Evolutionary conservation across 371 early-diverging fungal genomes (phyloP).

Genomic region (Basidiobolus meristosporus): DNA sequence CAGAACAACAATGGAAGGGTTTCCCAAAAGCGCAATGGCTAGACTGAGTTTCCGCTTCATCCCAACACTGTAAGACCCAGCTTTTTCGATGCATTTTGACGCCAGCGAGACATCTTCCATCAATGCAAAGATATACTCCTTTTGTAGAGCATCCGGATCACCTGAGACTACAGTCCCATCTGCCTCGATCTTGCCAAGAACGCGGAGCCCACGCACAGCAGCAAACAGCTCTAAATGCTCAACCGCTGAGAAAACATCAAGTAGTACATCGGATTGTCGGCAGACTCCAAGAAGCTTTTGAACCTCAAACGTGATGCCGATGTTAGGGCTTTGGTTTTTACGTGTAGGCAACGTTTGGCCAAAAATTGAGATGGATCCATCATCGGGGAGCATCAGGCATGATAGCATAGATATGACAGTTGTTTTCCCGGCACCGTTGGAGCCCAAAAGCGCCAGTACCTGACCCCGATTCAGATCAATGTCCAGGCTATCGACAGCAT

Average conservation of each 20-base stretch:
- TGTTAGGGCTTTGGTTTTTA: conserved; percentile 5
- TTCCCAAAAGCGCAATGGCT: conserved; percentile 47
- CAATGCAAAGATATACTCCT: conserved; percentile 21
- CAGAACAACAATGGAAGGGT: conserved; percentile 43
- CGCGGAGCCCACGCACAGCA: conserved; percentile 31
- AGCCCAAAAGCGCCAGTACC: conserved; percentile 14
- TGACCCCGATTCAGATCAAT: conserved; percentile 12
- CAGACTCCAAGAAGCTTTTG: conserved; percentile 15
- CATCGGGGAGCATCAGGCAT: conserved; percentile 11
- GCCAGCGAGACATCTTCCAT: conserved; percentile 21
- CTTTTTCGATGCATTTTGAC: conserved; percentile 23
- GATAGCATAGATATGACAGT: conserved; percentile 30
- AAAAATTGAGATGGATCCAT: conserved; percentile 9
- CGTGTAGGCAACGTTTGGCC: conserved; percentile 10
- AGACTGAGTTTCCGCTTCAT: conserved; percentile 55
- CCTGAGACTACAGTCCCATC: conserved; percentile 1
- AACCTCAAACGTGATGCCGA: conserved; percentile 8
- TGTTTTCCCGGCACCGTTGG: conserved; percentile 33
- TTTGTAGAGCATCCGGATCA: conserved; percentile 1
- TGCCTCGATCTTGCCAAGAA: conserved; percentile 3
- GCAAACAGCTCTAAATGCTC: conserved; percentile 36
- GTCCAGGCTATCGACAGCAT: conserved; percentile 9
- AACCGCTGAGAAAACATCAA: conserved; percentile 30
- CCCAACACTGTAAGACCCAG: conserved; percentile 34
- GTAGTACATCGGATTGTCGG: conserved; percentile 31